Evolutionary conservation across 129 eudicot species (phyloP), one percentile per base, ranked within the genome.

Genomic region (Lactuca saligna): DNA sequence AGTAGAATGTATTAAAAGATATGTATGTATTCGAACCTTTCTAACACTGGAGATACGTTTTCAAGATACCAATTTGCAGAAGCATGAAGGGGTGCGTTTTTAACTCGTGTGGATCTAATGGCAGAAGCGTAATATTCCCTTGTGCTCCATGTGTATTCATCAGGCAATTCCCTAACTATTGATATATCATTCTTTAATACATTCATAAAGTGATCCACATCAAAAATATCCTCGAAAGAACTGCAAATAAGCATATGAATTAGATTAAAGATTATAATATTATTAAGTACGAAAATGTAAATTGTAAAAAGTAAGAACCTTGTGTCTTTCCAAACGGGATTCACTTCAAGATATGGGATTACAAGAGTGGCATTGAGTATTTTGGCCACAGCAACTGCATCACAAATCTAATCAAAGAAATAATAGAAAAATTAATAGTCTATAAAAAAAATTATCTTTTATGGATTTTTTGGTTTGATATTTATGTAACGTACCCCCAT

Each of bases 291-390:
- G 51, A 11, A n/a, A 46, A 7, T 39, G 44, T 39, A 39, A 39
- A 46, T 46, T 46, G 51, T 46, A 10, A 70, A 68, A 70, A 4
- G 20, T 5, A 31, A 39, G 16, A 71, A 93, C 99, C 99, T 93
- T 61, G 95, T 81, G 82, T 93, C 99, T 88, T 87, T 78, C 99
- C 99, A 93, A 65, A 93, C 97, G 42, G 95, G 93, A 85, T 89
- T 89, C 57, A 89, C 85, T 87, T 93, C 99, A 51, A 93, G 88
- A 78, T 83, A 83, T 3, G 99, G 97, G 74, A 93, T 87, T 29
- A 93, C 90, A 68, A 93, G 95, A 38, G 99, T 93, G 42, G 97
- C 99, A 78, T 93, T 89, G 59, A 93, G 78, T 69, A 93, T 82
- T 80, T 87, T 93, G 63, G 95, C 93, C 17, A 93, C 84, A 54